phyloP scores from a whole-genome alignment of 306 rosid species.

The Prunus davidiana region DNA sequence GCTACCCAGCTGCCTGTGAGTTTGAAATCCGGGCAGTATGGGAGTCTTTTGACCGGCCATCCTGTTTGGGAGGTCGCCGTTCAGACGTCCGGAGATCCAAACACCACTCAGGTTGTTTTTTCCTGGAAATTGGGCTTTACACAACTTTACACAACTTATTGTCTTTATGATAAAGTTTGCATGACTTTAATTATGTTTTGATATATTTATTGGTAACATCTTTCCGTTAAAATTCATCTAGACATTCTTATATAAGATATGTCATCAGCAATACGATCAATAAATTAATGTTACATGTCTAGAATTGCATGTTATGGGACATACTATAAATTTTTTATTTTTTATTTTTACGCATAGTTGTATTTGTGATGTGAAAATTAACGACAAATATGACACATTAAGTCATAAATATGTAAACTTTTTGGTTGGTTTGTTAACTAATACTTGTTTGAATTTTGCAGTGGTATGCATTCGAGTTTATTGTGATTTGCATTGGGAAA shows the following conservation, averaged over 20 bases:
- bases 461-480: constrained; percentile 59
- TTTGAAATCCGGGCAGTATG: constrained; percentile 11
- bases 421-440: neutral
- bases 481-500: constrained; percentile 57
- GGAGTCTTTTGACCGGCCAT: constrained; percentile 26
- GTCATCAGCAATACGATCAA: too few species aligned
- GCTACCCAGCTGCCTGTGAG: neutral
- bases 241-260: too few species aligned
- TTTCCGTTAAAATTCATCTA: too few species aligned
- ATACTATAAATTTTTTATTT: too few species aligned
- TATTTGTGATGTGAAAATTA: too few species aligned
- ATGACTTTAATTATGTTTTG: neutral
- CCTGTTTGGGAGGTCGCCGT: constrained; percentile 50
- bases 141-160: neutral
- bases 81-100: constrained; percentile 4
- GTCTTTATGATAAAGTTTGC: neutral
- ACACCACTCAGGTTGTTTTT: constrained; percentile 31
- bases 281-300: too few species aligned
- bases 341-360: too few species aligned
- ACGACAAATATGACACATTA: too few species aligned
- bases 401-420: neutral
- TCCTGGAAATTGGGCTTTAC: neutral
- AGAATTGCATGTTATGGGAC: too few species aligned
- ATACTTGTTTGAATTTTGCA: neutral
- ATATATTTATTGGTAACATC: neutral